phyloP scores from a whole-genome alignment of 192 early-diverging fungal genomes.

The Backusella morwellensis region DNA sequence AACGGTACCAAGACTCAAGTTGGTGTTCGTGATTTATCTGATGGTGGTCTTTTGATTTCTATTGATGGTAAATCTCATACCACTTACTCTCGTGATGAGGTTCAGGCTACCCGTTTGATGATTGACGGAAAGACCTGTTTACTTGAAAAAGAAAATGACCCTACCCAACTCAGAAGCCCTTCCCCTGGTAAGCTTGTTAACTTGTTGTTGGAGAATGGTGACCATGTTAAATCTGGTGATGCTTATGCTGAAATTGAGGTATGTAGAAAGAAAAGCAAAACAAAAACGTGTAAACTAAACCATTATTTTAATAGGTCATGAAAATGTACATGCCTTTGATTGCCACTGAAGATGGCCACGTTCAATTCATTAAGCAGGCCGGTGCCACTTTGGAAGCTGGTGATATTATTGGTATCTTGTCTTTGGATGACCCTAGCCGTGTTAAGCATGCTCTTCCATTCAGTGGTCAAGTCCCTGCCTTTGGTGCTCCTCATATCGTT shows the following conservation, averaged over 20 bases:
- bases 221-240: constrained; percentile 84
- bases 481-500: constrained; percentile 76
- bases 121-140: constrained; percentile 90
- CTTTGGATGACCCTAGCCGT: constrained; percentile 90
- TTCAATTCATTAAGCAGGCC: constrained; percentile 86
- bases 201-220: constrained; percentile 90
- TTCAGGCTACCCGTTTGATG: constrained; percentile 82
- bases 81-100: constrained; percentile 88
- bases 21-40: constrained; percentile 81
- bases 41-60: constrained; percentile 89
- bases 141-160: constrained; percentile 96
- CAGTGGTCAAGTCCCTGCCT: constrained; percentile 65
- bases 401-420: constrained; percentile 91
- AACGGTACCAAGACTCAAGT: constrained; percentile 85
- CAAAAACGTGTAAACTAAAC: neutral
- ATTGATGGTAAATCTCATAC: constrained; percentile 89
- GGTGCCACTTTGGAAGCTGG: constrained; percentile 82
- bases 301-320: constrained; percentile 68
- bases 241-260: constrained; percentile 98
- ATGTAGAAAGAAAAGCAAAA: constrained; percentile 12
- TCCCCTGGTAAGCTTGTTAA: constrained; percentile 97
- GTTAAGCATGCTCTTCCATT: constrained; percentile 90
- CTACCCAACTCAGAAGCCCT: constrained; percentile 92
- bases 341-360: constrained; percentile 85
- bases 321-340: constrained; percentile 99